Evolutionary conservation across 345 rosid genomes (phyloP).

Genomic region (Lepidium didymum): DNA sequence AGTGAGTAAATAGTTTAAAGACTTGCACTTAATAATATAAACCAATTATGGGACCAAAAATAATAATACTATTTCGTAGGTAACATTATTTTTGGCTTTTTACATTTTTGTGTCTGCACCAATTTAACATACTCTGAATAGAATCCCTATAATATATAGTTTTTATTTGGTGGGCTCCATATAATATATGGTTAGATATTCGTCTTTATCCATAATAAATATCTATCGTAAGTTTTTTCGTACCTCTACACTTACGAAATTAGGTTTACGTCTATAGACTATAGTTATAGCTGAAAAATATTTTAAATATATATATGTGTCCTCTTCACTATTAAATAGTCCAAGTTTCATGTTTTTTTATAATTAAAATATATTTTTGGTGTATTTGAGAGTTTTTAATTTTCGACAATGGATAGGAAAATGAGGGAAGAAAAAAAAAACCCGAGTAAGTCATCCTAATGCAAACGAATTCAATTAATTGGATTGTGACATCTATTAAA

Average conservation of each 20-base stretch:
- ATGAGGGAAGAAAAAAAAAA: not conserved
- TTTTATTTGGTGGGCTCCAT: not conserved
- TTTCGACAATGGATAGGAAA: not conserved
- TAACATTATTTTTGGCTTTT: conserved; percentile 12
- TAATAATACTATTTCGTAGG: conserved; percentile 8
- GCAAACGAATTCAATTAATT: conserved; percentile 31
- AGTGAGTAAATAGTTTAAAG: no score
- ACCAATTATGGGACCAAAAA: conserved; percentile 2
- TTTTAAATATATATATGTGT: not conserved
- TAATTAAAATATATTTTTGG: not conserved
- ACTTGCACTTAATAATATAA: no score
- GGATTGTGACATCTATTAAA: conserved; percentile 30
- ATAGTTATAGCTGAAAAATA: not conserved
- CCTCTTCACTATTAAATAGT: not conserved
- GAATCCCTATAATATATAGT: not conserved
- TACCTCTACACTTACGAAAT: not conserved
- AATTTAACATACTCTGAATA: not conserved
- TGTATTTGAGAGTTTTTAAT: not conserved
- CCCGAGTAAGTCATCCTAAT: conserved; percentile 17
- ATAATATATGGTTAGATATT: conserved; percentile 7
- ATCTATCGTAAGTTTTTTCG: not conserved
- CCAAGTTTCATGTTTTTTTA: not conserved
- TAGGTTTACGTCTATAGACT: conserved; percentile 8
- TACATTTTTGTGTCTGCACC: conserved; percentile 2
- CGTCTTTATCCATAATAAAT: conserved; percentile 11